Percentiles rank a stretch among this genome's conserved stretches.
Conservation (phyloP, 106 monocot species). For the Dioscorea zingiberensis region DNA sequence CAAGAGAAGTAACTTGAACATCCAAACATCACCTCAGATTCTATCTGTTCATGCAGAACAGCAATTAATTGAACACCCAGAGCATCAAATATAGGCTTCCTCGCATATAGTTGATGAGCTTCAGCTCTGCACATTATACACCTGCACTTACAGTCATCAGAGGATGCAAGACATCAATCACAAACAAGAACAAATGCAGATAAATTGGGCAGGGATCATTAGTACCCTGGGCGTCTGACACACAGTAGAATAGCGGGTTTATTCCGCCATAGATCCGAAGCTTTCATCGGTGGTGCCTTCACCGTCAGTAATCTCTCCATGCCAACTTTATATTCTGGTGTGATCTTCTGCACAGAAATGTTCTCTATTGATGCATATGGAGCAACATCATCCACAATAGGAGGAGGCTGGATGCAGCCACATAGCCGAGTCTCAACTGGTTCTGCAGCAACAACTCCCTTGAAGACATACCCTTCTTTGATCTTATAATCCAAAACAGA, state of each 20-base stretch:
- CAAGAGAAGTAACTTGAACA: background rate
- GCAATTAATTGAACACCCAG: constrained; percentile 36
- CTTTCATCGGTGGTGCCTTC: constrained; percentile 28
- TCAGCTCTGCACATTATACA: constrained; percentile 51
- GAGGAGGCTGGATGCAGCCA: constrained; percentile 20
- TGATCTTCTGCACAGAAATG: constrained; percentile 24
- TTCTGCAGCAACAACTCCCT: constrained; percentile 28
- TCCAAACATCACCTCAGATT: constrained; percentile 14
- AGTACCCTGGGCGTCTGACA: constrained; percentile 36
- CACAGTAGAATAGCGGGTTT: constrained; percentile 30
- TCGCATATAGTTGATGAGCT: constrained; percentile 33
- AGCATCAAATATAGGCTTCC: constrained; percentile 38
- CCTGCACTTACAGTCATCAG: constrained; percentile 5
- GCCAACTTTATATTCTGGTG: constrained; percentile 34
- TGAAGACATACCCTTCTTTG: constrained; percentile 26
- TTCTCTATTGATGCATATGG: constrained; percentile 31
- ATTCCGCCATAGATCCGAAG: constrained; percentile 29
- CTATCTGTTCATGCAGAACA: constrained; percentile 36
- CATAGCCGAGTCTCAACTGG: constrained; percentile 24
- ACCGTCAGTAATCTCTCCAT: constrained; percentile 13
- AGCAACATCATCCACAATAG: constrained; percentile 22
- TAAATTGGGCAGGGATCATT: background rate
- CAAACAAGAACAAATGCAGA: background rate
- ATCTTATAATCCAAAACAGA: constrained; percentile 8
- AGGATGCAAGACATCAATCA: background rate